phyloP scores from a whole-genome alignment of 805 yeast species.

The Saccharomycopsis sp. region DNA sequence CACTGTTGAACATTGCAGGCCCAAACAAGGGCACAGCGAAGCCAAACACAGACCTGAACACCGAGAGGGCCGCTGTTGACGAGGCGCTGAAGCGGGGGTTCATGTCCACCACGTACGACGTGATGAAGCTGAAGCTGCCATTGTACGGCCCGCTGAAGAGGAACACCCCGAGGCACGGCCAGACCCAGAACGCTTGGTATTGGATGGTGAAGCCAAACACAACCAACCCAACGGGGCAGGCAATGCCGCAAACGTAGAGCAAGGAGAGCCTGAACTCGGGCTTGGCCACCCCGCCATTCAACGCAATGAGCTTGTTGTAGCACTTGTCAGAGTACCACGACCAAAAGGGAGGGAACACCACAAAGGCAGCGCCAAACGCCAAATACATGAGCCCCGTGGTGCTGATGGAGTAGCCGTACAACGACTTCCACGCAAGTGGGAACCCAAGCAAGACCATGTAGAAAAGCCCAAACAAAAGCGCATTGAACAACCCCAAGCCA shows the following conservation, averaged over 20 bases:
- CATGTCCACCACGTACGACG: constrained; percentile 54
- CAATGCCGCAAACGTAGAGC: constrained; percentile 39
- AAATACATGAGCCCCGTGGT: constrained; percentile 51
- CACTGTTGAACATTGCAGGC: constrained; percentile 40
- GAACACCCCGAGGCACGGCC: constrained; percentile 49
- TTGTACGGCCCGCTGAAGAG: constrained; percentile 45
- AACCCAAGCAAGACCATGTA: constrained; percentile 54
- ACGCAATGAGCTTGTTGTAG: constrained; percentile 2
- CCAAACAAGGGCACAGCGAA: constrained; percentile 59
- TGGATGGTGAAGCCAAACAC: constrained; percentile 56
- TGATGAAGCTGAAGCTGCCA: constrained; percentile 48
- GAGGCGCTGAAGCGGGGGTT: constrained; percentile 52
- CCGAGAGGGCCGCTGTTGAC: constrained; percentile 56
- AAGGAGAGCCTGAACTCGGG: constrained; percentile 55
- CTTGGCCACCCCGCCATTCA: constrained; percentile 43
- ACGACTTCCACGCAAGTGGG: constrained; percentile 41
- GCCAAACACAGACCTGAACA: constrained; percentile 49
- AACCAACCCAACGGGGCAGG: constrained; percentile 48
- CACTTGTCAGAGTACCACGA: constrained; percentile 23
- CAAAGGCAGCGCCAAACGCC: constrained; percentile 47
- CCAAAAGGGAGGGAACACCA: constrained; percentile 42
- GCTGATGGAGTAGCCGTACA: constrained; percentile 40
- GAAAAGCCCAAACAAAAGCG: constrained; percentile 58
- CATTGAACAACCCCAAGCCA: constrained; percentile 54
- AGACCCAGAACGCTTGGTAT: constrained; percentile 39